phyloP scores from a whole-genome alignment of 2,329 filamentous ascomycete species.

The Neodidymelliopsis sp. region DNA sequence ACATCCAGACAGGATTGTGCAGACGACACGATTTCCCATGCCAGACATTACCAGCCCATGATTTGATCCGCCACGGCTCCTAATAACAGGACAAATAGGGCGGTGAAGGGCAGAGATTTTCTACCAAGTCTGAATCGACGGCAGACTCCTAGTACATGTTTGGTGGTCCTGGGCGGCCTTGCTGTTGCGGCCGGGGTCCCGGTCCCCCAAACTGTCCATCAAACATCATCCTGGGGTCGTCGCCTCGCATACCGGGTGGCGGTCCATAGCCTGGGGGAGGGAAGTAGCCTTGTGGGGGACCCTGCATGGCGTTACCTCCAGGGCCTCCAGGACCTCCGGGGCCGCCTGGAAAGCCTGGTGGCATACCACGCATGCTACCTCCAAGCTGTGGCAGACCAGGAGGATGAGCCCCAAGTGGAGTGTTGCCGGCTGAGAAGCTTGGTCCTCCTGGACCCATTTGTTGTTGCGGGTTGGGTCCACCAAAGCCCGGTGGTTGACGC shows the following conservation, averaged over 20 bases:
- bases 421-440: slow-evolving; percentile 48
- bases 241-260: slow-evolving; percentile 41
- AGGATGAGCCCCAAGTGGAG: slow-evolving; percentile 48
- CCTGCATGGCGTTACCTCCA: slow-evolving; percentile 42
- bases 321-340: slow-evolving; percentile 29
- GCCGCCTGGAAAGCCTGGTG: slow-evolving; percentile 35
- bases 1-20: not conserved
- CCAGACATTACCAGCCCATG: not conserved
- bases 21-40: not conserved
- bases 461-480: slow-evolving; percentile 36
- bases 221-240: slow-evolving; percentile 49
- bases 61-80: not conserved
- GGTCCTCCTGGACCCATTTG: slow-evolving; percentile 45
- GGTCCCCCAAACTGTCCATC: slow-evolving; percentile 46
- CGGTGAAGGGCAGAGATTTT: too few species aligned
- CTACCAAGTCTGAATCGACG: not conserved
- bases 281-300: slow-evolving; percentile 47
- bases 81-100: not conserved
- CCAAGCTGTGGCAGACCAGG: slow-evolving; percentile 44
- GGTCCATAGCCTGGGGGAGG: slow-evolving; percentile 44
- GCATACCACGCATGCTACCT: slow-evolving; percentile 37
- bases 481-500: slow-evolving; percentile 47
- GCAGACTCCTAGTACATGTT: slow-evolving; percentile 39
- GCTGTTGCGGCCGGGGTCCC: slow-evolving; percentile 34
- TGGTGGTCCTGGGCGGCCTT: slow-evolving; percentile 39